Evolutionary conservation across 164 flowering plant species (phyloP).

Genomic region (Magnolia changhungtana): DNA sequence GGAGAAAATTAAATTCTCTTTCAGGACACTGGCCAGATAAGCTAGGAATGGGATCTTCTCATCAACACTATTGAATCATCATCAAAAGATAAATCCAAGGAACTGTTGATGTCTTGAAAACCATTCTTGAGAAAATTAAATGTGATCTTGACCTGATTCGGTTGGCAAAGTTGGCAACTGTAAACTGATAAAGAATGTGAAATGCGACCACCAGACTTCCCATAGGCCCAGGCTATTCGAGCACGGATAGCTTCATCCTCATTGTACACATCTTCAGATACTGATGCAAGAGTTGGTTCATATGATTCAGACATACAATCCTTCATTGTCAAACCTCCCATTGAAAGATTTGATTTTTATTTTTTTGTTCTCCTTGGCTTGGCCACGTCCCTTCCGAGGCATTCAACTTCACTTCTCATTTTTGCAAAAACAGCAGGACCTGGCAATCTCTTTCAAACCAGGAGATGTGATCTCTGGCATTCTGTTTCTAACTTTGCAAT

Average conservation of each 20-base stretch:
- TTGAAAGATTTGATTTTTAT: conserved; percentile 26
- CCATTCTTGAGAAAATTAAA: too few relatives aligned
- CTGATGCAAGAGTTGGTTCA: conserved; percentile 25
- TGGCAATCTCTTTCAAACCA: conserved; percentile 52
- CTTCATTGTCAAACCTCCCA: conserved; percentile 29
- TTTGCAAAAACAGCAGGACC: conserved; percentile 30
- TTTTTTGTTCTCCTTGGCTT: conserved; percentile 26
- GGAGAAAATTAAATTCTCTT: conserved; percentile 59
- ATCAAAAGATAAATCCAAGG: too few relatives aligned
- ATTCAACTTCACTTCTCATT: conserved; percentile 45
- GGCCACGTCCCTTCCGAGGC: conserved; percentile 35
- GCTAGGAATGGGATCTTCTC: too few relatives aligned
- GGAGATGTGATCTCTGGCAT: conserved; percentile 61
- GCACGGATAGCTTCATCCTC: conserved; percentile 44
- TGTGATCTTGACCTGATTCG: too few relatives aligned
- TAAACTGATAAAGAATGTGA: conserved; percentile 22
- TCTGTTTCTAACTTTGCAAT: conserved; percentile 70
- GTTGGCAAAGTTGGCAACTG: too few relatives aligned
- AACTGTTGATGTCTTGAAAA: too few relatives aligned
- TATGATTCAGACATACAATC: conserved; percentile 24
- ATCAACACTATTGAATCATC: too few relatives aligned
- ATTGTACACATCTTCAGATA: conserved; percentile 24
- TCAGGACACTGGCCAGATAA: conserved; percentile 4
- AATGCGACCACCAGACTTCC: conserved; percentile 85
- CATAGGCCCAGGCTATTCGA: conserved; percentile 67